Percentiles rank a stretch among this genome's conserved stretches.
phyloP scores from a whole-genome alignment of 148 eudicot species.

The Polygonum aviculare region DNA sequence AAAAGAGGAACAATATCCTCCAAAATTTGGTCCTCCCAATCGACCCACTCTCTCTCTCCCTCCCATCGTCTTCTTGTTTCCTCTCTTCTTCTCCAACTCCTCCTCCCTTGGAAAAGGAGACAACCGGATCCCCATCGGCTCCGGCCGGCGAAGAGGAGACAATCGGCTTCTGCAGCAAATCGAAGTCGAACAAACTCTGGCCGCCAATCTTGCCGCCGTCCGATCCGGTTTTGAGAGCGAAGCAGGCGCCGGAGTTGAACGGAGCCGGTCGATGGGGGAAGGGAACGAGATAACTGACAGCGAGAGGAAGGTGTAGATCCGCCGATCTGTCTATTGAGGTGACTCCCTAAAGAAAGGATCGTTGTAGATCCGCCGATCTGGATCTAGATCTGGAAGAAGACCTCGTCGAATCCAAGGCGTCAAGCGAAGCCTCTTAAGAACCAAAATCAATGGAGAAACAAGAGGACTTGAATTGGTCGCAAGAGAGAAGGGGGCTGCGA shows the following conservation, averaged over 20 bases:
- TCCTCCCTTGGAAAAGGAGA: too few relatives aligned
- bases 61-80: constrained; percentile 1
- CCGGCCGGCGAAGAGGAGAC: constrained; percentile 18
- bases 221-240: constrained; percentile 25
- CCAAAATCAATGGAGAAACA: too few relatives aligned
- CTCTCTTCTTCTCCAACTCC: background rate
- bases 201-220: constrained; percentile 15
- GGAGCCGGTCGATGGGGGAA: constrained; percentile 7
- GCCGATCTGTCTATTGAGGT: too few relatives aligned
- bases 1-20: constrained; percentile 86
- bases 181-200: constrained; percentile 23
- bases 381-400: too few relatives aligned
- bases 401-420: too few relatives aligned
- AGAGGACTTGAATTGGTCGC: too few relatives aligned
- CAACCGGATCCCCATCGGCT: constrained; percentile 10
- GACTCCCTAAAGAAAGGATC: too few relatives aligned
- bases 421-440: too few relatives aligned
- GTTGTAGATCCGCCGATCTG: constrained; percentile 12
- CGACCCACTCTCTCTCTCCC: constrained; percentile 44
- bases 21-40: constrained; percentile 88
- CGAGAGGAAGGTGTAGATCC: constrained; percentile 17
- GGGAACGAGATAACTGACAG: constrained; percentile 24
- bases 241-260: constrained; percentile 9
- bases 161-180: constrained; percentile 55
- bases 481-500: too few relatives aligned